Evolutionary conservation across 192 early-diverging fungal species (phyloP).

Genomic region (Dissophora ornata): DNA sequence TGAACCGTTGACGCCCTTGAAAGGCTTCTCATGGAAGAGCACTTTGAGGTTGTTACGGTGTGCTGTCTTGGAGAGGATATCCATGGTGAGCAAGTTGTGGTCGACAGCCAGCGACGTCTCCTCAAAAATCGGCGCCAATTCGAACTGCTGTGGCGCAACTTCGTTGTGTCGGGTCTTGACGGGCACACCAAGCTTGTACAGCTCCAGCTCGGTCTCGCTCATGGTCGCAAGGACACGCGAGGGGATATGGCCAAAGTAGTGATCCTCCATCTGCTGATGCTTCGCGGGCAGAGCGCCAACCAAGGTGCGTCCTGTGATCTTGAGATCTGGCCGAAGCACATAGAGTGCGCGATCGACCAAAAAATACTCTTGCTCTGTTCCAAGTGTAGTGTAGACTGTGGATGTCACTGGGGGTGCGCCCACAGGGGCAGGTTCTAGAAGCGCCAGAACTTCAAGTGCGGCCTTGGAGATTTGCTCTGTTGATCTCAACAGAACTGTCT

Average conservation of each 20-base stretch:
- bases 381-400: slow-evolving; percentile 92
- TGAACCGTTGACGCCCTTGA: slow-evolving; percentile 98
- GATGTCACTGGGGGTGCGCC: slow-evolving; percentile 68
- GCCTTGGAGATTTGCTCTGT: slow-evolving; percentile 86
- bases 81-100: slow-evolving; percentile 99
- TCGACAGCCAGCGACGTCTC: slow-evolving; percentile 94
- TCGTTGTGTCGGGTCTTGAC: slow-evolving; percentile 99
- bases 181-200: slow-evolving; percentile 92
- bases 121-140: slow-evolving; percentile 98
- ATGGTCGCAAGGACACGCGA: slow-evolving; percentile 89
- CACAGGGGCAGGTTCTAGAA: slow-evolving; percentile 74
- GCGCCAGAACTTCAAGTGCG: slow-evolving; percentile 80
- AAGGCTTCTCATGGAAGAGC: slow-evolving; percentile 99
- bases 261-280: slow-evolving; percentile 99
- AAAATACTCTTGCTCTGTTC: slow-evolving; percentile 99
- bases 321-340: slow-evolving; percentile 93
- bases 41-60: slow-evolving; percentile 97
- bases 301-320: slow-evolving; percentile 95
- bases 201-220: slow-evolving; percentile 94
- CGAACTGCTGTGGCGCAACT: slow-evolving; percentile 98
- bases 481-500: slow-evolving; percentile 96
- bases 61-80: slow-evolving; percentile 94
- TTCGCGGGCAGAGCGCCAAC: slow-evolving; percentile 93
- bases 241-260: slow-evolving; percentile 99
- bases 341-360: slow-evolving; percentile 95